Percentiles rank a stretch among this genome's conserved stretches.
phyloP scores from a whole-genome alignment of 2,329 filamentous ascomycete species.

The Fonsecaea monophora region DNA sequence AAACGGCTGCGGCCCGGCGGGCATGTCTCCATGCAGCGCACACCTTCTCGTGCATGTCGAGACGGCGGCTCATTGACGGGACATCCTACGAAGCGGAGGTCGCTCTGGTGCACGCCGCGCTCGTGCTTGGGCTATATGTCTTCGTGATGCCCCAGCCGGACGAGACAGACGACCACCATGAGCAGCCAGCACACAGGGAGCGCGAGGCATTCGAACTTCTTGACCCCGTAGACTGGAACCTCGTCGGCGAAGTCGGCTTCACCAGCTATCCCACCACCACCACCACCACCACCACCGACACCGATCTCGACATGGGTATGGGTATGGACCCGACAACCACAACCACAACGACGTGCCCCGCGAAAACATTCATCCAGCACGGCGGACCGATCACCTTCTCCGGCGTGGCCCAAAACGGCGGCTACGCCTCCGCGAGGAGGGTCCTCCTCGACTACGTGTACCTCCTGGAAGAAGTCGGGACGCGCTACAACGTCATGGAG shows the following conservation, averaged over 20 bases:
- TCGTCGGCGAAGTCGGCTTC: conserved; percentile 55
- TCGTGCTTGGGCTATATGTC: conserved; percentile 59
- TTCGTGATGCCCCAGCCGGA: conserved; percentile 47
- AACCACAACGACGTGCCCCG: not conserved
- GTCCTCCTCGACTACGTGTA: conserved; percentile 60
- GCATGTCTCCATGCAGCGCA: conserved; percentile 60
- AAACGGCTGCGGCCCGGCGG: conserved; percentile 57
- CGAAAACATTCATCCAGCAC: conserved; percentile 53
- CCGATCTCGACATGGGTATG: not conserved
- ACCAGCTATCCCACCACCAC: conserved; percentile 6
- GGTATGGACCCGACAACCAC: conserved; percentile 38
- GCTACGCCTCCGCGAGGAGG: conserved; percentile 58
- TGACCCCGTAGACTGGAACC: conserved; percentile 59
- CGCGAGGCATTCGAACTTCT: conserved; percentile 51
- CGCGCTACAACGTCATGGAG: conserved; percentile 56
- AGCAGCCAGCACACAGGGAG: conserved; percentile 33
- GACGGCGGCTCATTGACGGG: conserved; percentile 59
- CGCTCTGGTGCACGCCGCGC: conserved; percentile 57
- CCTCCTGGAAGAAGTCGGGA: conserved; percentile 59
- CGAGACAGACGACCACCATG: conserved; percentile 33
- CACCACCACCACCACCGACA: not conserved
- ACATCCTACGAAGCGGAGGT: conserved; percentile 59
- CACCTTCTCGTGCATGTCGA: conserved; percentile 58
- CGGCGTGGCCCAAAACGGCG: conserved; percentile 55
- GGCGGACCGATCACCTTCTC: conserved; percentile 57